These are phyloP conservation scores for Penicillium silybi DNA, from an alignment of 495 filamentous ascomycete genomes.

Conservation along the genomic window DNA sequence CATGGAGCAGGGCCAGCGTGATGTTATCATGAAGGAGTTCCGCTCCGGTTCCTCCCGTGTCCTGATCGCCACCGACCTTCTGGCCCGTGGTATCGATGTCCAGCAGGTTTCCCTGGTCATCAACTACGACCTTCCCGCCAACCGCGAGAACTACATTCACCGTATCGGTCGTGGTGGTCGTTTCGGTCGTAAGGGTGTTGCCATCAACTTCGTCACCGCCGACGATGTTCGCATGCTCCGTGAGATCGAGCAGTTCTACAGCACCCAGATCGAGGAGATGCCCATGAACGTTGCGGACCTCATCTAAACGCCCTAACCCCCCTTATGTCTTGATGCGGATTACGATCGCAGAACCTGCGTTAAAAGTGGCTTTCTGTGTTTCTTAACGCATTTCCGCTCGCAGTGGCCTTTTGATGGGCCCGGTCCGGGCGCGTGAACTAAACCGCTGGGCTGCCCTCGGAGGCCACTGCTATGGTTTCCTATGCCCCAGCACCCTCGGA, in stretches of 20 bases:
- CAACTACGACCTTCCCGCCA: slow-evolving; percentile 98
- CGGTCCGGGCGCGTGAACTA: not conserved
- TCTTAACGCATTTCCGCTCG: slow-evolving; percentile 33
- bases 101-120: slow-evolving; percentile 99
- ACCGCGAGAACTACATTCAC: slow-evolving; percentile 99
- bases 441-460: not conserved
- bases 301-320: slow-evolving; percentile 43
- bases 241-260: slow-evolving; percentile 80
- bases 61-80: slow-evolving; percentile 92
- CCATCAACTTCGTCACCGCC: slow-evolving; percentile 99
- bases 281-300: slow-evolving; percentile 59
- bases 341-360: slow-evolving; percentile 44
- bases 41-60: slow-evolving; percentile 95
- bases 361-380: slow-evolving; percentile 49
- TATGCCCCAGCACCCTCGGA: slow-evolving; percentile 40
- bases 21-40: slow-evolving; percentile 99
- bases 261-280: slow-evolving; percentile 61
- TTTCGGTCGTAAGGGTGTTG: slow-evolving; percentile 99
- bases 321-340: slow-evolving; percentile 43
- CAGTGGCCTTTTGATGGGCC: slow-evolving; percentile 16
- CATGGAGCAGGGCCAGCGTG: slow-evolving; percentile 96
- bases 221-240: slow-evolving; percentile 99
- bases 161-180: slow-evolving; percentile 97
- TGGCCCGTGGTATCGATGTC: slow-evolving; percentile 98
- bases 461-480: slow-evolving; percentile 33